A percentile compares a stretch with the other conserved stretches of the same genome.
Evolutionary conservation across 805 yeast genomes (phyloP).

Genomic region (Pichia sporocuriosa): DNA sequence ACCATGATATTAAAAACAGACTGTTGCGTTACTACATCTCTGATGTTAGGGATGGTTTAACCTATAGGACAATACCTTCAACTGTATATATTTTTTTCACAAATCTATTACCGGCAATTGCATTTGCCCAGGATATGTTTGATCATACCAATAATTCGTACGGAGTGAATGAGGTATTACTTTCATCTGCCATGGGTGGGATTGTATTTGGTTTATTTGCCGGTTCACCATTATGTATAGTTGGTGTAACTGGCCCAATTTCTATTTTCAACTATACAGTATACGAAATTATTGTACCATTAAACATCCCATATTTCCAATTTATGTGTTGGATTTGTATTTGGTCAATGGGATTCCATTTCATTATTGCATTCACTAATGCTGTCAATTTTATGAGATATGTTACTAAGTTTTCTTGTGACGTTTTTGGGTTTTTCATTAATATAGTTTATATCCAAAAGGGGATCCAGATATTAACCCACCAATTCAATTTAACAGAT

Average conservation of each 20-base stretch:
- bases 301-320: slow-evolving; percentile 58
- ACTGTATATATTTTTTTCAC: slow-evolving; percentile 81
- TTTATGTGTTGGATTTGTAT: slow-evolving; percentile 95
- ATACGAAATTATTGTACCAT: slow-evolving; percentile 56
- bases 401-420: slow-evolving; percentile 81
- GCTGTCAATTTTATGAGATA: slow-evolving; percentile 58
- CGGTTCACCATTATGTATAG: slow-evolving; percentile 92
- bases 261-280: slow-evolving; percentile 89
- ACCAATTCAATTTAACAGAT: slow-evolving; percentile 51
- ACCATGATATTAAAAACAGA: slow-evolving; percentile 43
- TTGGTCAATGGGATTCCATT: slow-evolving; percentile 84
- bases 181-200: slow-evolving; percentile 85
- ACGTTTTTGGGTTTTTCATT: slow-evolving; percentile 88
- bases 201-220: slow-evolving; percentile 76
- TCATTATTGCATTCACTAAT: slow-evolving; percentile 63
- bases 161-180: slow-evolving; percentile 84
- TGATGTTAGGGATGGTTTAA: slow-evolving; percentile 78
- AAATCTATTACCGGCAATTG: slow-evolving; percentile 85
- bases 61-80: slow-evolving; percentile 84
- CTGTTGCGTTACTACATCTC: slow-evolving; percentile 58
- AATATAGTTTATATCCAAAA: slow-evolving; percentile 83
- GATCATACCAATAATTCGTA: slow-evolving; percentile 81
- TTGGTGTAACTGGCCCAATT: slow-evolving; percentile 96
- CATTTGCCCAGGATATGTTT: slow-evolving; percentile 96
- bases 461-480: slow-evolving; percentile 73